phyloP scores from a whole-genome alignment of 2,329 filamentous ascomycete species.

The Fusarium subtropicale region DNA sequence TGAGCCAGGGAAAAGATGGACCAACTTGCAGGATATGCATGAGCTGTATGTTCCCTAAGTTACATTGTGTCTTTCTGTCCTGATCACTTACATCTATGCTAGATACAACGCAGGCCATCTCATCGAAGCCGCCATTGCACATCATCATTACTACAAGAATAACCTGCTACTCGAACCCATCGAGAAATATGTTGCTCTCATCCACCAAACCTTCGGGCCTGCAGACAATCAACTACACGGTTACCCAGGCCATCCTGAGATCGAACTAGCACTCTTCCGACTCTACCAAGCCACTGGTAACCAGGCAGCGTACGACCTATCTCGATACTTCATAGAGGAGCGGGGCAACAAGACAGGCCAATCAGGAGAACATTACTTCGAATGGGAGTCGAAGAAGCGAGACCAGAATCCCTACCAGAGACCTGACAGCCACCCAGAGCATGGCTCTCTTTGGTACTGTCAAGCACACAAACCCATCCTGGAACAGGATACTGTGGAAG shows the following conservation, averaged over 20 bases:
- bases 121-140: constrained; percentile 70
- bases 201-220: constrained; percentile 64
- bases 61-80: neutral
- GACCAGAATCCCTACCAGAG: neutral
- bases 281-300: constrained; percentile 53
- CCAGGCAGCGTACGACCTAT: constrained; percentile 57
- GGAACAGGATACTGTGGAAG: constrained; percentile 40
- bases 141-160: constrained; percentile 64
- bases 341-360: constrained; percentile 59
- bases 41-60: constrained; percentile 60
- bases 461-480: neutral
- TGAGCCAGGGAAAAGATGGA: constrained; percentile 65
- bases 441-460: constrained; percentile 8
- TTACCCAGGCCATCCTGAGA: constrained; percentile 64
- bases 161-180: constrained; percentile 56
- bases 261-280: constrained; percentile 61
- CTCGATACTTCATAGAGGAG: constrained; percentile 68
- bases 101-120: constrained; percentile 71
- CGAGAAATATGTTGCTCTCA: constrained; percentile 56
- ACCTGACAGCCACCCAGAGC: neutral
- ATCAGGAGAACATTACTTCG: neutral
- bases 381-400: neutral
- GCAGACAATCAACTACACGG: constrained; percentile 62
- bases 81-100: neutral
- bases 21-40: constrained; percentile 71